Evolutionary conservation across 1,284 basidiomycete species (phyloP), one percentile per base, ranked within the genome.

Genomic region (Cryptococcus sp.): DNA sequence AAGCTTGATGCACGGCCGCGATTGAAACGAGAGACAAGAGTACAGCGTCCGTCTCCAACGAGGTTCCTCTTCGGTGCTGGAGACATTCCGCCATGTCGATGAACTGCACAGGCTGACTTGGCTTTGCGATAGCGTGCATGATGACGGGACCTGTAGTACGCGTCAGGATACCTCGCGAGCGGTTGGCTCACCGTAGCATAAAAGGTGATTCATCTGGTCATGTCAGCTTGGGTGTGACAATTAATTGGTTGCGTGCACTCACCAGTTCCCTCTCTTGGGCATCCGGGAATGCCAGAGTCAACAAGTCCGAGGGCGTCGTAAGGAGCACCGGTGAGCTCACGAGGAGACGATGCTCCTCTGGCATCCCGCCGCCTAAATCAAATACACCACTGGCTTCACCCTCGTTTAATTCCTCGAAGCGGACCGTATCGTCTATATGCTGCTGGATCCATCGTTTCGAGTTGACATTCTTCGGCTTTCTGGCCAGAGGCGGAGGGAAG

Each of bases 21-120:
- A 64, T 61, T 8, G 62, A 61, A 15, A 64, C 46, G n/a, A 64
- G 56, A 20, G 62, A 61, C 11, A 64, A 39, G 25, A 61, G 52
- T 5, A 58, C 41, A 10, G 62, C 50, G 51, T 64, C 62, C 20
- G 60, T 47, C 19, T 61, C 62, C 17, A 58, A 27, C 7, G 59
- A 61, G n/a, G 57, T 51, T 5, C 60, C 62, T 27, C 62, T 59
- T 17, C 53, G 60, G 23, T 58, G 45, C 10, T 50, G 35, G 6
- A 64, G 46, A 48, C 56, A 58, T 51, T 57, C 43, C 22, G 54
- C 41, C 20, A 61, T 61, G 48, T 64, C 50, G 30, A 64, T 50
- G 46, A 57, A 63, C 47, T 54, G 52, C 40, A 63, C 51, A 5
- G 62, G 62, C 38, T 60, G 47, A 39, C 60, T 51, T 7, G 52